Percentiles rank a stretch among this genome's conserved stretches.
phyloP scores from a whole-genome alignment of 1,139 yeast species.

The Hemisphaericaspora subhashii region DNA sequence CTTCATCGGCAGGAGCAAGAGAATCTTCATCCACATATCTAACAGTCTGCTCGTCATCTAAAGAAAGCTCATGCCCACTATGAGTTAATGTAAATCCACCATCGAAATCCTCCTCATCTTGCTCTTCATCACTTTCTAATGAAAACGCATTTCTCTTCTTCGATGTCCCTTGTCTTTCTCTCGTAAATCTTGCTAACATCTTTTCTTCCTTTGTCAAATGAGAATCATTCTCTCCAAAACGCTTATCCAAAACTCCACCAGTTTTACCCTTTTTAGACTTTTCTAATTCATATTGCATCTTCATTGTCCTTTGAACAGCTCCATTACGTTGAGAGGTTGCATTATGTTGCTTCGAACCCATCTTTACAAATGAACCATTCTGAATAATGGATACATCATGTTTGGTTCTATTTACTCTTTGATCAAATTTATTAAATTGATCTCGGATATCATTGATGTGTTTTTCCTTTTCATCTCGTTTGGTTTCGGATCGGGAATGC shows the following conservation, averaged over 20 bases:
- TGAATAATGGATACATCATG: conserved; percentile 57
- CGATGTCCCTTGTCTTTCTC: conserved; percentile 70
- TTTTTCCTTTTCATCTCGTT: conserved; percentile 63
- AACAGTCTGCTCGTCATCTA: conserved; percentile 42
- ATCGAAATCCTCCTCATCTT: conserved; percentile 41
- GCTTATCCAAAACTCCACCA: conserved; percentile 79
- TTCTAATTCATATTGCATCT: conserved; percentile 64
- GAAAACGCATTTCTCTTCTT: conserved; percentile 59
- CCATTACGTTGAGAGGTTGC: conserved; percentile 57
- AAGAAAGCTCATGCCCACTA: conserved; percentile 66
- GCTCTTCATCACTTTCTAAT: conserved; percentile 69
- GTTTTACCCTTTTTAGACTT: conserved; percentile 61
- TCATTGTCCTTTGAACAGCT: conserved; percentile 72
- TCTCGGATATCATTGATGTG: conserved; percentile 65
- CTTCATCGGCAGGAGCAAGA: no score
- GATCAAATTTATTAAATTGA: conserved; percentile 88
- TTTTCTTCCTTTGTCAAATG: conserved; percentile 80
- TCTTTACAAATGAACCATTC: conserved; percentile 54
- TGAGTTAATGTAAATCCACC: conserved; percentile 66
- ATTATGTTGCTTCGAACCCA: conserved; percentile 53
- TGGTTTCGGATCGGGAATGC: conserved; percentile 57
- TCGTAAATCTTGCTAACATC: conserved; percentile 92
- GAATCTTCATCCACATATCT: conserved; percentile 39
- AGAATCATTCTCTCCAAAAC: conserved; percentile 87
- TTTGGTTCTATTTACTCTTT: conserved; percentile 69